Percentiles rank a stretch among this genome's conserved stretches.
These are phyloP conservation scores for Infundibulicybe gibba DNA, from an alignment of 768 basidiomycete species.

Conservation along the genomic window DNA sequence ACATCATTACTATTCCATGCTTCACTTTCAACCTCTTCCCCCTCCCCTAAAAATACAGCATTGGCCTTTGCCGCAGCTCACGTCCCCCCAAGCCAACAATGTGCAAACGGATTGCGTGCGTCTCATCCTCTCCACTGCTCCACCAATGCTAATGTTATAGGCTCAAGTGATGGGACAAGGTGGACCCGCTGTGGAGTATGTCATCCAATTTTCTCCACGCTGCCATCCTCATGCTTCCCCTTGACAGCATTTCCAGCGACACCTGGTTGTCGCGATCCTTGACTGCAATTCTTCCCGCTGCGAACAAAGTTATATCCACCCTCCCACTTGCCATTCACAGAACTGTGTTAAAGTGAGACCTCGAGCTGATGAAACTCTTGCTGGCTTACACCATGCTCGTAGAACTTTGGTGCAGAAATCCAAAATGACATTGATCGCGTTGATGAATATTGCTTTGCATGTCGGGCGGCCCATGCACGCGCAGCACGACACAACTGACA, in stretches of 20 bases:
- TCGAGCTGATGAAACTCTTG: slow-evolving; percentile 1
- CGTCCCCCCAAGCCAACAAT: slow-evolving; percentile 27
- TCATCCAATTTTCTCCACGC: slow-evolving; percentile 4
- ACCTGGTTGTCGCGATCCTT: slow-evolving; percentile 67
- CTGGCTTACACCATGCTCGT: not conserved
- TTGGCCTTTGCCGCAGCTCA: too few relatives aligned
- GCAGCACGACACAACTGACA: slow-evolving; percentile 20
- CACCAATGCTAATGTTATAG: slow-evolving; percentile 8
- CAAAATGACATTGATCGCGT: slow-evolving; percentile 68
- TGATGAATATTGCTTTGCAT: slow-evolving; percentile 69
- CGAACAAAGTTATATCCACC: slow-evolving; percentile 61
- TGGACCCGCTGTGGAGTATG: slow-evolving; percentile 70
- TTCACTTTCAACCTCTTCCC: too few relatives aligned
- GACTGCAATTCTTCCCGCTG: slow-evolving; percentile 68
- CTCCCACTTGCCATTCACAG: slow-evolving; percentile 47
- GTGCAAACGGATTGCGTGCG: slow-evolving; percentile 79
- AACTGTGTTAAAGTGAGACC: slow-evolving; percentile 54
- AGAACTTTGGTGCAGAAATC: slow-evolving; percentile 70
- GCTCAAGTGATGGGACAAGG: slow-evolving; percentile 65
- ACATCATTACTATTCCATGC: too few relatives aligned
- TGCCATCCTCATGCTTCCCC: not conserved
- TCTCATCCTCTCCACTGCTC: slow-evolving; percentile 13
- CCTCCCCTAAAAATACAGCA: too few relatives aligned
- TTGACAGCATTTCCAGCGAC: slow-evolving; percentile 74
- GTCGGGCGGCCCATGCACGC: slow-evolving; percentile 52